Percentiles rank a stretch among this genome's conserved stretches.
phyloP scores from a whole-genome alignment of 2,329 filamentous ascomycete species.

The Ambrosiella cleistominuta region DNA sequence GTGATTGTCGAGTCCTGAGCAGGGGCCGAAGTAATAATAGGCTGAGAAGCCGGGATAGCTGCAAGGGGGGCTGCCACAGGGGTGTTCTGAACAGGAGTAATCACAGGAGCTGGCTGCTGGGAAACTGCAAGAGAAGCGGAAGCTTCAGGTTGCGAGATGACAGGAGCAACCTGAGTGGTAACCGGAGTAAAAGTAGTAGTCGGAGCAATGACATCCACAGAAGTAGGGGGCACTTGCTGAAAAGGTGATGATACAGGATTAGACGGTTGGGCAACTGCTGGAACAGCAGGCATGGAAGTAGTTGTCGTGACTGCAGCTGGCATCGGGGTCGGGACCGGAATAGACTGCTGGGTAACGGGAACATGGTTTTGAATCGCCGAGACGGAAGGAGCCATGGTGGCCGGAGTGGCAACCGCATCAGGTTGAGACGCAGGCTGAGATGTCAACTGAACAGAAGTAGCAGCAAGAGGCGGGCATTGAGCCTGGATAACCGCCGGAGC shows the following conservation, averaged over 20 bases:
- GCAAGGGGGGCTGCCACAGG: too few species aligned
- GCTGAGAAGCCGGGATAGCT: too few species aligned
- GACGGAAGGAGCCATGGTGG: neutral
- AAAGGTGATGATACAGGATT: too few species aligned
- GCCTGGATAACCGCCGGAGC: neutral
- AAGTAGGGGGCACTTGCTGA: neutral
- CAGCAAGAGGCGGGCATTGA: neutral
- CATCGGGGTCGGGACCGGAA: neutral
- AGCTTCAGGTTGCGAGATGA: neutral
- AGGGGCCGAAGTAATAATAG: neutral
- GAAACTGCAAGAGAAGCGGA: neutral
- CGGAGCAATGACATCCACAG: neutral
- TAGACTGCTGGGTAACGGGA: neutral
- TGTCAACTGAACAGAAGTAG: neutral
- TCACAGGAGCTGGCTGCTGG: neutral
- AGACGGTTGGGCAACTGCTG: neutral
- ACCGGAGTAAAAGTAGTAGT: neutral
- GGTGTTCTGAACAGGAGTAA: neutral
- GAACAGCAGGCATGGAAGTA: neutral
- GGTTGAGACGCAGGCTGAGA: neutral
- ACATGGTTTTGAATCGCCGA: neutral
- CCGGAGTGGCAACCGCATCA: neutral
- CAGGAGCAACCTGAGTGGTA: neutral
- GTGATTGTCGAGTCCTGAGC: neutral
- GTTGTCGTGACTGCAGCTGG: neutral